Percentiles rank a stretch among this genome's conserved stretches.
These are phyloP conservation scores for Oryza officinalis DNA, from an alignment of 176 grass and related monocot genomes.

Conservation along the genomic window DNA sequence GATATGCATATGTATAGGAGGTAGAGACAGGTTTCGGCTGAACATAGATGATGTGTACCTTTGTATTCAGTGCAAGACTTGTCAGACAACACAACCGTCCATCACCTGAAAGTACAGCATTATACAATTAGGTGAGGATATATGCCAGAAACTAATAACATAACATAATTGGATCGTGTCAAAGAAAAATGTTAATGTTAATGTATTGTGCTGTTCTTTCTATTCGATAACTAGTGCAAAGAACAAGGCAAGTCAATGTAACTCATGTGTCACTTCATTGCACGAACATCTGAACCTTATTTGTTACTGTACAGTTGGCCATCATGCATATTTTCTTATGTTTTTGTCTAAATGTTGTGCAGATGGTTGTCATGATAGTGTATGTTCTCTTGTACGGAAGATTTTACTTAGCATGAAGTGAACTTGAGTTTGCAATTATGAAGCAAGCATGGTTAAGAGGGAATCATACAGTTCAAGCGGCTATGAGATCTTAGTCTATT, in stretches of 20 bases:
- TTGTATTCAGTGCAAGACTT: constrained; percentile 62
- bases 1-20: background rate
- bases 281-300: background rate
- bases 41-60: constrained; percentile 42
- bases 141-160: background rate
- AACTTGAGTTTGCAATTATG: no score
- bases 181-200: background rate
- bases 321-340: no score
- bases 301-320: no score
- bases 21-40: background rate
- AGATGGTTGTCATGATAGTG: no score
- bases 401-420: no score
- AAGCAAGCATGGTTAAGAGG: no score
- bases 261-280: constrained; percentile 6
- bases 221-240: background rate
- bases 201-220: background rate
- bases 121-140: constrained; percentile 1
- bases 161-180: background rate
- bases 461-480: no score
- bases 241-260: constrained; percentile 8
- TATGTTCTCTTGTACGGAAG: no score
- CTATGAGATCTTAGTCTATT: no score
- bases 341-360: no score
- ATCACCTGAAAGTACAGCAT: constrained; percentile 47
- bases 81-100: constrained; percentile 48